Percentiles rank a stretch among this genome's conserved stretches.
Conservation (phyloP, 305 asterid genomes). For the Salvia sclarea region DNA sequence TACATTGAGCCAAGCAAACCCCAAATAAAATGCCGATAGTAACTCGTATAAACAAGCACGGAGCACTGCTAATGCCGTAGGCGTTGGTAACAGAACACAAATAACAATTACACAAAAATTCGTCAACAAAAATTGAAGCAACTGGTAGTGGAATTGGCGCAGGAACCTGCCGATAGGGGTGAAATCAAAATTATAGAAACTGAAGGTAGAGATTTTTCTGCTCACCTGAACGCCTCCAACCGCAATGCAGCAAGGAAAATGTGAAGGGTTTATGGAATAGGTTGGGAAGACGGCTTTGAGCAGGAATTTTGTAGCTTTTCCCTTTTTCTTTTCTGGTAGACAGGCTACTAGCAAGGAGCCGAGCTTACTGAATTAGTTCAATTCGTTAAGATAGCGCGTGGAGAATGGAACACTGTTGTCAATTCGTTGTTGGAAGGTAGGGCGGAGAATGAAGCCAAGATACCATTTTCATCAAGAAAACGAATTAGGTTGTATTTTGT, state of each 20-base stretch:
- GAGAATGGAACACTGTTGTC: slow-evolving; percentile 17
- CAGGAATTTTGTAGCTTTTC: neutral
- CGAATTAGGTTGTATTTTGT: too few relatives aligned
- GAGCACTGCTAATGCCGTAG: neutral
- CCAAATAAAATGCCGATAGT: slow-evolving; percentile 1
- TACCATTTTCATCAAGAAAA: neutral
- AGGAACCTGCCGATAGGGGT: neutral
- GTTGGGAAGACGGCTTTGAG: neutral
- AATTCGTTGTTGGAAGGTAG: slow-evolving; percentile 10
- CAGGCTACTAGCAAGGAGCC: neutral
- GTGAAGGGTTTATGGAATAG: neutral
- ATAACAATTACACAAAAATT: neutral
- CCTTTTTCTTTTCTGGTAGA: neutral
- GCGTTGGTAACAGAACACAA: neutral
- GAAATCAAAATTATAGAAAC: neutral
- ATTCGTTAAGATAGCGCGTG: slow-evolving; percentile 9
- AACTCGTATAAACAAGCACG: neutral
- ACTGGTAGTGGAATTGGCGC: neutral
- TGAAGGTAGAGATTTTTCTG: slow-evolving; percentile 17
- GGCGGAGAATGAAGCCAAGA: neutral
- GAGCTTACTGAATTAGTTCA: neutral
- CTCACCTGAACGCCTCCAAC: slow-evolving; percentile 33
- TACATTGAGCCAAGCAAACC: slow-evolving; percentile 7
- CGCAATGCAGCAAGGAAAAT: slow-evolving; percentile 21
- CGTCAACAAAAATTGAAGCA: neutral